Evolutionary conservation across 768 basidiomycete species (phyloP), one percentile per base, ranked within the genome.

Genomic region (Naganishia onofrii): DNA sequence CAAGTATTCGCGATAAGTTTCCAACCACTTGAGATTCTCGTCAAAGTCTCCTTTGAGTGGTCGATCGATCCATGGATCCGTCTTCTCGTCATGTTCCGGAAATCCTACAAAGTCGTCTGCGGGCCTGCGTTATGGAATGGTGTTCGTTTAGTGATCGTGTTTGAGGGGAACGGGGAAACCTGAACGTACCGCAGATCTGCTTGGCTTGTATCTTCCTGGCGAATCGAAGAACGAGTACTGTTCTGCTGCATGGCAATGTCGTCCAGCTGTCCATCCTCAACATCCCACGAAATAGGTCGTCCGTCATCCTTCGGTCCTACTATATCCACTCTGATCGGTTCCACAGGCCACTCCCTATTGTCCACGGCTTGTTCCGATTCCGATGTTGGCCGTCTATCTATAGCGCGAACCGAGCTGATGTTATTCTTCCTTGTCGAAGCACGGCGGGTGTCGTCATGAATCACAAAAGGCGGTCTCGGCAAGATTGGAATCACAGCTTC

Each of bases 281-380:
- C 60, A 29, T 63, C 60, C 60, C 60, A 63, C 23, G 60, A 63
- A 10, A 29, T 13, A 17, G 60, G 60, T 26, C 60, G 19, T 26
- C 12, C 42, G 3, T n/a, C 23, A 12, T 44, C 42, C 19, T 36
- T 36, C 4, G 36, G 42, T 36, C 57, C 57, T 32, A 58, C 34
- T 12, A 29, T 23, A 32, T 17, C 54, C 21, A 6, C 19, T 34
- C 28, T 9, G 23, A 28, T 10, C 8, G 54, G 29, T 15, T 34
- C 54, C 29, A 26, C 29, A 2, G 28, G 26, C 15, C 17, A 17
- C 28, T 15, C 32, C 21, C 5, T 31, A n/a, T n/a, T n/a, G n/a
- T 34, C 54, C 17, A 4, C 54, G 19, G 6, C 23, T 3, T 29
- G 2, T 29, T 17, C 29, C 29, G 60, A 26, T n/a, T 42, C 42